A percentile compares a stretch with the other conserved stretches of the same genome.
These are phyloP conservation scores for Durusdinium trenchii DNA, from an alignment of 73 alveolate species.

Conservation along the genomic window DNA sequence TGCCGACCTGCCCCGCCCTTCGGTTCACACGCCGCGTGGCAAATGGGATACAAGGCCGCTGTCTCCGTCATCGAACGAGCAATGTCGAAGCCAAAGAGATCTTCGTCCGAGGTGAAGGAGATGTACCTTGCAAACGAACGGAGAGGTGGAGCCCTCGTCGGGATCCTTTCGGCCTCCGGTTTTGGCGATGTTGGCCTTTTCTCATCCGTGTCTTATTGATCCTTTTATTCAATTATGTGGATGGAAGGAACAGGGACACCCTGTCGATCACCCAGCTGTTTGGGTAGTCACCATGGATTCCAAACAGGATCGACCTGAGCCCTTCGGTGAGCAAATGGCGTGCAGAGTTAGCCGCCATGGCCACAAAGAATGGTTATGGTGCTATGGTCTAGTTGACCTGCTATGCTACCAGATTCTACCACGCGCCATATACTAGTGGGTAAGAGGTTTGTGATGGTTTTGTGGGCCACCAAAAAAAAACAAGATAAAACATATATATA, in stretches of 20 bases:
- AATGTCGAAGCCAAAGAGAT: not conserved
- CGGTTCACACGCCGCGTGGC: no score
- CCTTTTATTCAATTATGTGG: not conserved
- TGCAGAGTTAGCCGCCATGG: not conserved
- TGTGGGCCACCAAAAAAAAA: no score
- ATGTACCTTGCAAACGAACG: not conserved
- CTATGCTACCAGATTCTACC: no score
- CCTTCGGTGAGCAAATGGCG: not conserved
- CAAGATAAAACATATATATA: no score
- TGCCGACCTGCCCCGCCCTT: no score
- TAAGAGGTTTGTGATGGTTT: no score
- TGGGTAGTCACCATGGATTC: not conserved
- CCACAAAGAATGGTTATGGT: no score
- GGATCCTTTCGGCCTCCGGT: not conserved
- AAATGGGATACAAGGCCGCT: not conserved
- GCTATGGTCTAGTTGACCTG: no score
- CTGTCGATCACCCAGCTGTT: not conserved
- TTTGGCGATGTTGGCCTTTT: not conserved
- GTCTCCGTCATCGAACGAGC: constrained; percentile 3
- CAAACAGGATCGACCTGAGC: not conserved
- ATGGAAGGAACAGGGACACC: not conserved
- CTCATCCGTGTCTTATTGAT: not conserved
- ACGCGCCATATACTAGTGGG: no score
- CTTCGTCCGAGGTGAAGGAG: not conserved
- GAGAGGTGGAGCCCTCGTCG: no score